Evolutionary conservation across 179 eudicot species (phyloP).

Genomic region (Corrigiola litoralis): DNA sequence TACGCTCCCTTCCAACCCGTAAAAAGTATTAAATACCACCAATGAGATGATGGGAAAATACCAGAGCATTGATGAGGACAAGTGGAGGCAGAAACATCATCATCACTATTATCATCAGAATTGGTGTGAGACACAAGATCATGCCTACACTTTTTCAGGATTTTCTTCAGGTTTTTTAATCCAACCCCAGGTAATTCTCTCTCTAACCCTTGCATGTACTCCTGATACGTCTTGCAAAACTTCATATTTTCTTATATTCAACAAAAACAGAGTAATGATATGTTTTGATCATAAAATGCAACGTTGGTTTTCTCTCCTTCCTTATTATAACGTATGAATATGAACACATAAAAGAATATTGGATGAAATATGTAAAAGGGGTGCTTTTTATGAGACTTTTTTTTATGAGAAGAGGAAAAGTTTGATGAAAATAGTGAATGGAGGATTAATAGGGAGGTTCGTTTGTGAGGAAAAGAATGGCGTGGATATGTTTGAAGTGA

Average conservation of each 20-base stretch:
- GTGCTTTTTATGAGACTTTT: not conserved
- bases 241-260: slow-evolving; percentile 42
- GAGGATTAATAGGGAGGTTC: not conserved
- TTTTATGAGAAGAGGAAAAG: not conserved
- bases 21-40: no score
- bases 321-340: slow-evolving; percentile 3
- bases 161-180: slow-evolving; percentile 85
- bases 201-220: slow-evolving; percentile 68
- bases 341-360: slow-evolving; percentile 1
- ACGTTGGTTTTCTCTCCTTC: slow-evolving; percentile 22
- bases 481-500: not conserved
- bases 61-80: slow-evolving; percentile 72
- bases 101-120: not conserved
- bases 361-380: not conserved
- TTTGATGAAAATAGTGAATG: not conserved
- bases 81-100: slow-evolving; percentile 10
- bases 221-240: slow-evolving; percentile 86
- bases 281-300: not conserved
- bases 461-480: not conserved
- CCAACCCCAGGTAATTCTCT: slow-evolving; percentile 69
- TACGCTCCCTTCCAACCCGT: no score
- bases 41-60: slow-evolving; percentile 9
- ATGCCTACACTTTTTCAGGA: slow-evolving; percentile 59
- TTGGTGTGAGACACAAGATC: slow-evolving; percentile 31
- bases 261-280: not conserved